Evolutionary conservation across 2,329 filamentous ascomycete genomes (phyloP).

Genomic region (Diaporthe eres): DNA sequence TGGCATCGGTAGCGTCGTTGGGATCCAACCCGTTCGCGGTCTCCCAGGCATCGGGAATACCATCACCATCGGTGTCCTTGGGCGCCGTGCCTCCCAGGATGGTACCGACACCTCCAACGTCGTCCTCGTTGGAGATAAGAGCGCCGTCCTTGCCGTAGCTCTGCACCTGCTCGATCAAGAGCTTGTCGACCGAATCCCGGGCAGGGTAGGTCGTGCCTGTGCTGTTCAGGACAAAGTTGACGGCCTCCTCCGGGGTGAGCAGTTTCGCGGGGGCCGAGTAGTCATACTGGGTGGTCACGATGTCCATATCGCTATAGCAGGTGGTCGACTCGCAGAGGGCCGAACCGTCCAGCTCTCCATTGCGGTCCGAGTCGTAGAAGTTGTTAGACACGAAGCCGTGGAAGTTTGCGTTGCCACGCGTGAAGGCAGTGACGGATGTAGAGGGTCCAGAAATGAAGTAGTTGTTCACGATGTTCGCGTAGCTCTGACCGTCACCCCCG

Average conservation of each 20-base stretch:
- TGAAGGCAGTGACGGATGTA: slow-evolving; percentile 65
- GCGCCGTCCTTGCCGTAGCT: slow-evolving; percentile 61
- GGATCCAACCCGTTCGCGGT: slow-evolving; percentile 57
- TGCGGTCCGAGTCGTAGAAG: slow-evolving; percentile 64
- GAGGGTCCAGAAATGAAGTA: slow-evolving; percentile 69
- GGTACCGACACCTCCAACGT: slow-evolving; percentile 56
- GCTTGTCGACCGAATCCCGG: slow-evolving; percentile 60
- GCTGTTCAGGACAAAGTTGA: slow-evolving; percentile 55
- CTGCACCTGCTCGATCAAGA: slow-evolving; percentile 58
- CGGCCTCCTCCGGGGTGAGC: slow-evolving; percentile 55
- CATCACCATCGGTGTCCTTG: slow-evolving; percentile 62
- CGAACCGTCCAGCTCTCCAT: slow-evolving; percentile 64
- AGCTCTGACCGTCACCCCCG: slow-evolving; percentile 61
- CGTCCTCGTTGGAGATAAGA: slow-evolving; percentile 61
- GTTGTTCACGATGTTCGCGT: slow-evolving; percentile 68
- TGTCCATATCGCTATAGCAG: slow-evolving; percentile 63
- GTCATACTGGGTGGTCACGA: slow-evolving; percentile 56
- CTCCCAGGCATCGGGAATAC: slow-evolving; percentile 65
- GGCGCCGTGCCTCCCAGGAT: slow-evolving; percentile 55
- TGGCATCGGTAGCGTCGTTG: slow-evolving; percentile 56
- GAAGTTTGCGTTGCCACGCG: slow-evolving; percentile 68
- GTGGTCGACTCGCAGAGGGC: slow-evolving; percentile 57
- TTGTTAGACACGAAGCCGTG: slow-evolving; percentile 62
- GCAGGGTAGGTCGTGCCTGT: slow-evolving; percentile 58
- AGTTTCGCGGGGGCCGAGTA: slow-evolving; percentile 59